Conservation (phyloP, 768 basidiomycete genomes). For the Sporobolomyces phaffii region DNA sequence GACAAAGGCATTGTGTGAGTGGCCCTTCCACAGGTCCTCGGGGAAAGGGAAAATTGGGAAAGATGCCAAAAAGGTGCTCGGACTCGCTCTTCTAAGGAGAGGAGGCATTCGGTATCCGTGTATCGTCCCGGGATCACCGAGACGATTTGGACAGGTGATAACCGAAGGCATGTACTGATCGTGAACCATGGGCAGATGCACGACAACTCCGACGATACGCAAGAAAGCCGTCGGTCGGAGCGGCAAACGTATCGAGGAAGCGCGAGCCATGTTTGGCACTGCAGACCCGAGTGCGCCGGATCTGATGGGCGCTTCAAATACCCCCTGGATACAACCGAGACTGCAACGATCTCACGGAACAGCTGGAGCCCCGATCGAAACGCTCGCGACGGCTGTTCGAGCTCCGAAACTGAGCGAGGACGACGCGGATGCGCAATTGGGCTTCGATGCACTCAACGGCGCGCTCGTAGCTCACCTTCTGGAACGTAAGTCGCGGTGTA, state of each 20-base stretch:
- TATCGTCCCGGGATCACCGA: neutral
- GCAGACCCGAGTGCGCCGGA: constrained; percentile 15
- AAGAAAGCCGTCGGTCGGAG: constrained; percentile 30
- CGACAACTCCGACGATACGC: constrained; percentile 25
- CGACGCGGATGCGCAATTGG: neutral
- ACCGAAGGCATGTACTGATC: no score
- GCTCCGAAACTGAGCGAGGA: neutral
- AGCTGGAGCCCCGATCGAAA: neutral
- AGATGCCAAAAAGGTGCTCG: neutral
- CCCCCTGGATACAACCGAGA: constrained; percentile 29
- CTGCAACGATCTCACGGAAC: neutral
- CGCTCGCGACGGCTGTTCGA: neutral
- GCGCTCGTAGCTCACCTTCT: constrained; percentile 30
- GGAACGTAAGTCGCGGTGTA: constrained; percentile 6
- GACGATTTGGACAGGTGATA: neutral
- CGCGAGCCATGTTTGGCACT: constrained; percentile 34
- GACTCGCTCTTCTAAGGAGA: neutral
- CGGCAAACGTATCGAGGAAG: constrained; percentile 37
- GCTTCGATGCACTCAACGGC: constrained; percentile 14
- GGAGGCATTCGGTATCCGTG: no score
- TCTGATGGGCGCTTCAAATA: constrained; percentile 26
- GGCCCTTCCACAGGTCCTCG: neutral
- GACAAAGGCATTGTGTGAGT: constrained; percentile 37
- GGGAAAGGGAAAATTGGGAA: neutral
- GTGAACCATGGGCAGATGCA: constrained; percentile 6